A percentile compares a stretch with the other conserved stretches of the same genome.
Conservation (phyloP, 768 basidiomycete genomes). For the Leccinum aurantiacum region DNA sequence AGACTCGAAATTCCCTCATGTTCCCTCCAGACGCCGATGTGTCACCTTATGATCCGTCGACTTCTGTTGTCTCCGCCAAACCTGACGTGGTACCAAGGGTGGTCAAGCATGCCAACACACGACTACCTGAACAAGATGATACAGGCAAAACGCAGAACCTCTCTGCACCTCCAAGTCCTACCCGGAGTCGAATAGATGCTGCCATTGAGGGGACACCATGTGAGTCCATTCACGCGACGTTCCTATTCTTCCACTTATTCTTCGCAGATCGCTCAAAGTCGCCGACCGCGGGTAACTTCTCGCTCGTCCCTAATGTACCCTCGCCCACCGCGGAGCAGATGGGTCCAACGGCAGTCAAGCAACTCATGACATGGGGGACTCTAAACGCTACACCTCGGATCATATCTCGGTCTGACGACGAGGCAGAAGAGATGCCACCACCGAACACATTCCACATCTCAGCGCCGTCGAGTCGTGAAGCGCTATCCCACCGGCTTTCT, state of each 20-base stretch:
- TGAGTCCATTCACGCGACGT: constrained; percentile 40
- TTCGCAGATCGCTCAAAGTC: constrained; percentile 61
- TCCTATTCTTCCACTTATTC: constrained; percentile 11
- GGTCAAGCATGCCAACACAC: constrained; percentile 80
- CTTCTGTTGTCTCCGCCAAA: constrained; percentile 29
- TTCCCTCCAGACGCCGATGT: constrained; percentile 91
- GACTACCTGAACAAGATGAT: constrained; percentile 72
- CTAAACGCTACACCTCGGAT: constrained; percentile 89
- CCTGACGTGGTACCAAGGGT: constrained; percentile 50
- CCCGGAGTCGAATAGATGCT: constrained; percentile 84
- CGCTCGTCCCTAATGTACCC: constrained; percentile 82
- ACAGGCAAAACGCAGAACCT: constrained; percentile 39
- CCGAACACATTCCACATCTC: constrained; percentile 75
- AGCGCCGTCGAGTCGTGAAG: constrained; percentile 76
- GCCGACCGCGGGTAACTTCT: constrained; percentile 55
- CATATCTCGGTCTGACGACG: constrained; percentile 62
- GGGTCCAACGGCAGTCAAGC: constrained; percentile 79
- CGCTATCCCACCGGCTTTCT: constrained; percentile 78
- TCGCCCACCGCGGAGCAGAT: constrained; percentile 84
- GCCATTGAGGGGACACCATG: constrained; percentile 93
- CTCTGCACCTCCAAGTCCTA: constrained; percentile 82
- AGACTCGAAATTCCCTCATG: constrained; percentile 95
- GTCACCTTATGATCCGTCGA: constrained; percentile 64
- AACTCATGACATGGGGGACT: constrained; percentile 98
- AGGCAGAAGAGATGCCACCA: constrained; percentile 40